A percentile compares a stretch with the other conserved stretches of the same genome.
Conservation (phyloP, 495 filamentous ascomycete genomes). For the Trichoderma gamsii region DNA sequence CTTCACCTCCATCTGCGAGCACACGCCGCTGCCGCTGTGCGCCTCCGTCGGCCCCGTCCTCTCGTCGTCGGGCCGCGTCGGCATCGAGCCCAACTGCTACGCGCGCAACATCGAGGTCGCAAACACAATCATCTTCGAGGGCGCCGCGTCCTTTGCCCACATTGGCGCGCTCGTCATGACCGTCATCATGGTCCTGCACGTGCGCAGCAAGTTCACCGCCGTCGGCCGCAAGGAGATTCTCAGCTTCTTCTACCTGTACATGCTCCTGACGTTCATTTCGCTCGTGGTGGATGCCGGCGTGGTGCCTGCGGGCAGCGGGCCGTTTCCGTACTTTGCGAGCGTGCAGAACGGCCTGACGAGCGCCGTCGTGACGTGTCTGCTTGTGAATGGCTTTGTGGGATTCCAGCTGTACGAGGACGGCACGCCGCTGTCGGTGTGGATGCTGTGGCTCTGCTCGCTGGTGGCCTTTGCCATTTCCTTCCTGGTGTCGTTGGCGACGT, state of each 20-base stretch:
- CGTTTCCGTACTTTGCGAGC: conserved; percentile 88
- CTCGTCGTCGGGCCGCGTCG: conserved; percentile 59
- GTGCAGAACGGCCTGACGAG: conserved; percentile 87
- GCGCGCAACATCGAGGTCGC: conserved; percentile 91
- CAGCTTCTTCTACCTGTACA: conserved; percentile 95
- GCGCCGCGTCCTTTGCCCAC: conserved; percentile 84
- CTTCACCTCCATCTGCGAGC: conserved; percentile 79
- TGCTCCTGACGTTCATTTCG: conserved; percentile 80
- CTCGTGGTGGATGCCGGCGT: conserved; percentile 92
- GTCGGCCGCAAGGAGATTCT: conserved; percentile 98
- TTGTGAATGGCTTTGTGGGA: conserved; percentile 97
- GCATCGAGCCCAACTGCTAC: conserved; percentile 87
- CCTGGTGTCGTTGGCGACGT: conserved; percentile 82
- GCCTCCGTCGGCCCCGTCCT: conserved; percentile 64
- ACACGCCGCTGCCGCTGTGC: conserved; percentile 81
- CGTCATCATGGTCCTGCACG: conserved; percentile 92
- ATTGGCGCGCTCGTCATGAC: conserved; percentile 90
- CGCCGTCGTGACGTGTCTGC: conserved; percentile 77
- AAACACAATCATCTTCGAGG: conserved; percentile 97
- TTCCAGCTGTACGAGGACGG: conserved; percentile 99
- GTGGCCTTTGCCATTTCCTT: conserved; percentile 83
- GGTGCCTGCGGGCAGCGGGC: conserved; percentile 67
- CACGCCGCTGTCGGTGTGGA: conserved; percentile 91
- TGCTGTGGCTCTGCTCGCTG: conserved; percentile 69
- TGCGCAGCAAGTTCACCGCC: conserved; percentile 95